phyloP scores from a whole-genome alignment of 208 protist genomes.

The Leishmania major region DNA sequence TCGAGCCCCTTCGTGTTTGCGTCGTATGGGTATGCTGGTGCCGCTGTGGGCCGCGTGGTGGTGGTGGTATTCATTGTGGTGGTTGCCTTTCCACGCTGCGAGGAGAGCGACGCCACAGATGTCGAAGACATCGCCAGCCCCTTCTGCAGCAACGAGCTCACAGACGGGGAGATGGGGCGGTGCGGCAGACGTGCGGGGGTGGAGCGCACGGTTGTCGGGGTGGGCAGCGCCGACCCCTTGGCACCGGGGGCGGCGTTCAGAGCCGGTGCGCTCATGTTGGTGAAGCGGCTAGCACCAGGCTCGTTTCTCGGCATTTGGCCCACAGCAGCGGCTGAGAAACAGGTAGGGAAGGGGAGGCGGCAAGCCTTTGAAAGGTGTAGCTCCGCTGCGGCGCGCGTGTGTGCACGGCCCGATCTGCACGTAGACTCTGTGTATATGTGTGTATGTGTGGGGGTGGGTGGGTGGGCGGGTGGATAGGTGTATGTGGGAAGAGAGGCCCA shows the following conservation, averaged over 20 bases:
- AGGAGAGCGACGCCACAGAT: neutral
- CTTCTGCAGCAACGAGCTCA: neutral
- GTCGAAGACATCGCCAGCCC: neutral
- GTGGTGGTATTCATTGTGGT: neutral
- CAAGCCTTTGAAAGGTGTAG: neutral
- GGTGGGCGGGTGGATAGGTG: neutral
- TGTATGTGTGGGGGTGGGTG: neutral
- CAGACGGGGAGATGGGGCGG: neutral
- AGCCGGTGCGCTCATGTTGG: neutral
- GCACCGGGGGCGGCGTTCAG: neutral
- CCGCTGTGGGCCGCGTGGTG: neutral
- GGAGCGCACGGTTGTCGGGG: neutral
- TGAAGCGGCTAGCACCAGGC: neutral
- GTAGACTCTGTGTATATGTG: neutral
- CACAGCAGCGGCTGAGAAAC: neutral
- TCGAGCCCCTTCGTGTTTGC: neutral
- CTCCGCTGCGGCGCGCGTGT: too few species aligned
- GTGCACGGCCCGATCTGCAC: too few species aligned
- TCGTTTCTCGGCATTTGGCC: conserved; percentile 8
- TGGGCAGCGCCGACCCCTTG: neutral
- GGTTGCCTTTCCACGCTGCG: neutral
- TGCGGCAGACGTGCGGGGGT: neutral
- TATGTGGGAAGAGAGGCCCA: neutral
- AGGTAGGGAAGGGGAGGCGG: neutral
- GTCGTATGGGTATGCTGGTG: neutral